A percentile compares a stretch with the other conserved stretches of the same genome.
Evolutionary conservation across 2,329 filamentous ascomycete species (phyloP).

Genomic region (Paramyrothecium sp.): DNA sequence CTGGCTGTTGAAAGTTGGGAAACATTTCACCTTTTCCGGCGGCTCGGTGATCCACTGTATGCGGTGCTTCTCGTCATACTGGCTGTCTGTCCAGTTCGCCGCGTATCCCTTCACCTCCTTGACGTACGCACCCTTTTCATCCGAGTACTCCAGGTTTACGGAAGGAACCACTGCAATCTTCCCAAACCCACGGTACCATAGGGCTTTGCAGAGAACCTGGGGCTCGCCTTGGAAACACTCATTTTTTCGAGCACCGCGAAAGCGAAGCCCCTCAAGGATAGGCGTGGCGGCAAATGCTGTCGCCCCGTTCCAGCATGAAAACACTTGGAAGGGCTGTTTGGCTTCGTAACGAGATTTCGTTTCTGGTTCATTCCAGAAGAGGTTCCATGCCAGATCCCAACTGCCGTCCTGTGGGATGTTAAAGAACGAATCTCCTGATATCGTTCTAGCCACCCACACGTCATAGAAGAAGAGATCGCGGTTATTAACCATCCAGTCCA

Average conservation of each 20-base stretch:
- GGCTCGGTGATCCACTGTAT: conserved; percentile 44
- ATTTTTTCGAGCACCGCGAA: conserved; percentile 33
- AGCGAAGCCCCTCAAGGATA: conserved; percentile 41
- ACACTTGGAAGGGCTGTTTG: conserved; percentile 55
- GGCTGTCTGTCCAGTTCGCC: conserved; percentile 26
- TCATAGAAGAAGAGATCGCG: conserved; percentile 53
- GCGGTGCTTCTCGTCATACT: conserved; percentile 22
- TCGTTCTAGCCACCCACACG: conserved; percentile 51
- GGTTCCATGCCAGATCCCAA: conserved; percentile 46
- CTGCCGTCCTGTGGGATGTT: conserved; percentile 46
- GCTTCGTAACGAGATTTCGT: conserved; percentile 28
- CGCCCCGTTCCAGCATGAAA: conserved; percentile 61
- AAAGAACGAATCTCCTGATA: conserved; percentile 56
- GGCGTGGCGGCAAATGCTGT: conserved; percentile 46
- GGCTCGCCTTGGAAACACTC: conserved; percentile 58
- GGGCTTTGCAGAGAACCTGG: conserved; percentile 54
- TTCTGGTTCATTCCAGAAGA: conserved; percentile 50
- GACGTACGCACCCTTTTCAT: conserved; percentile 40
- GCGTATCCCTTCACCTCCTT: conserved; percentile 52
- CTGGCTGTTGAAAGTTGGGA: conserved; percentile 39
- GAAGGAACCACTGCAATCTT: conserved; percentile 56
- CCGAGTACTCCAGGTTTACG: conserved; percentile 54
- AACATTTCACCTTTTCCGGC: conserved; percentile 47
- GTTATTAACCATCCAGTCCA: conserved; percentile 54
- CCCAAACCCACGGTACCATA: conserved; percentile 48